Conservation (phyloP, 73 alveolate genomes). For the Symbiodinium natans region DNA sequence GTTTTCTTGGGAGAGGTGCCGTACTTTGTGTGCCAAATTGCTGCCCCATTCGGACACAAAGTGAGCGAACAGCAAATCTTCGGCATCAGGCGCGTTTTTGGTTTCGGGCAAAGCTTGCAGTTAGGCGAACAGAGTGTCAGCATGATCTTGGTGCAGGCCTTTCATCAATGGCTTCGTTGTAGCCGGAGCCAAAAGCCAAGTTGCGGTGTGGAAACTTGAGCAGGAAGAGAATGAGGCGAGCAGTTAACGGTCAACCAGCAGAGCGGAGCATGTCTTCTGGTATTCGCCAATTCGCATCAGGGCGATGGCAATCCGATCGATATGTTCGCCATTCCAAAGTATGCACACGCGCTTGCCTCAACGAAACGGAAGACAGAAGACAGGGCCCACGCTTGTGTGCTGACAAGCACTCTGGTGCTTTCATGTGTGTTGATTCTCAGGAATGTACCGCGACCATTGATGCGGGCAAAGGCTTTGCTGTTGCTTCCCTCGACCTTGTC, state of each 20-base stretch:
- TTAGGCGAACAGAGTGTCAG: background rate
- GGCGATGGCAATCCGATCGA: background rate
- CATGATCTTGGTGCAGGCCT: background rate
- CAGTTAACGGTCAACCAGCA: no score
- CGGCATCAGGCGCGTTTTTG: background rate
- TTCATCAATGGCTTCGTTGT: conserved; percentile 65
- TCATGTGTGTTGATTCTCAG: no score
- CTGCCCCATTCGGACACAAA: conserved; percentile 21
- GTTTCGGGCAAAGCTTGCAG: no score
- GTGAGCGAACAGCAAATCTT: background rate
- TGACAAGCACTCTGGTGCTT: no score
- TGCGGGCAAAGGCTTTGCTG: conserved; percentile 53
- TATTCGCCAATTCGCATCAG: background rate
- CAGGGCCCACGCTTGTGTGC: no score
- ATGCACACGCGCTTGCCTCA: background rate
- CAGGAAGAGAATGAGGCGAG: background rate
- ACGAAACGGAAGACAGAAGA: no score
- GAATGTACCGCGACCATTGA: conserved; percentile 51
- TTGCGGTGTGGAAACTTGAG: conserved; percentile 51
- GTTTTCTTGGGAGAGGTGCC: conserved; percentile 35
- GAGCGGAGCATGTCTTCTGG: no score
- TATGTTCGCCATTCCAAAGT: background rate
- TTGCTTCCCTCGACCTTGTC: conserved; percentile 39
- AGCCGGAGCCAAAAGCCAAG: conserved; percentile 42
- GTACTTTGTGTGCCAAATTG: conserved; percentile 44